phyloP scores from a whole-genome alignment of 2,329 filamentous ascomycete genomes.

The Xylariales sp. region DNA sequence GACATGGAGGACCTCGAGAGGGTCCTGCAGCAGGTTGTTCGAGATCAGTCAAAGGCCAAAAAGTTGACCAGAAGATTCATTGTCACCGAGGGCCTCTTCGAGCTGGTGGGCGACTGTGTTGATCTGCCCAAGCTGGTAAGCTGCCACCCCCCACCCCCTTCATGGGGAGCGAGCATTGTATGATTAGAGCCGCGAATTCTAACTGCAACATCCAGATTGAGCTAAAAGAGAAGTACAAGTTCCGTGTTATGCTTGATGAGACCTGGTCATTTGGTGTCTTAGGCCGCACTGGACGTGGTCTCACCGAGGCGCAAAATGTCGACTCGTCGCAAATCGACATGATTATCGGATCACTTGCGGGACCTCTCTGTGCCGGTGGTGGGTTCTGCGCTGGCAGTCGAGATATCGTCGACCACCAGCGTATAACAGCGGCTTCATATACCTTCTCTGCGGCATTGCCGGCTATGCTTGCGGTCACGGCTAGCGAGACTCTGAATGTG shows the following conservation, averaged over 20 bases:
- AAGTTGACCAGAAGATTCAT: conserved; percentile 92
- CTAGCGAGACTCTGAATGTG: conserved; percentile 82
- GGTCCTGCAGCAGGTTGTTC: conserved; percentile 77
- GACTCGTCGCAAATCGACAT: conserved; percentile 92
- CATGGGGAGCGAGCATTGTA: too few relatives aligned
- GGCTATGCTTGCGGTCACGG: conserved; percentile 90
- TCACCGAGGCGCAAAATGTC: conserved; percentile 96
- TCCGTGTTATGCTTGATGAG: conserved; percentile 94
- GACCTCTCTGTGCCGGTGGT: conserved; percentile 84
- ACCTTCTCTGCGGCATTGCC: conserved; percentile 94
- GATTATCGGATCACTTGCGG: conserved; percentile 90
- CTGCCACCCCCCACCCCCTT: conserved; percentile 13
- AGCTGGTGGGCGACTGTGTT: conserved; percentile 79
- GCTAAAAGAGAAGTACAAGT: conserved; percentile 94
- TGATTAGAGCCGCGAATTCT: too few relatives aligned
- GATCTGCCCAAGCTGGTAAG: conserved; percentile 80
- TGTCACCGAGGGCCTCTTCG: conserved; percentile 91
- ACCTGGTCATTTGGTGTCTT: conserved; percentile 96
- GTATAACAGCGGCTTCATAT: conserved; percentile 86
- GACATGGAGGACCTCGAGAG: conserved; percentile 90
- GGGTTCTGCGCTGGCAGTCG: conserved; percentile 91
- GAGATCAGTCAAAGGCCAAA: conserved; percentile 80
- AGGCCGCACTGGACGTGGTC: conserved; percentile 81
- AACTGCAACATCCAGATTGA: conserved; percentile 77
- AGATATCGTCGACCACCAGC: conserved; percentile 94